Evolutionary conservation across 345 rosid species (phyloP), one percentile per base, ranked within the genome.

Genomic region (Fremontodendron californicum): DNA sequence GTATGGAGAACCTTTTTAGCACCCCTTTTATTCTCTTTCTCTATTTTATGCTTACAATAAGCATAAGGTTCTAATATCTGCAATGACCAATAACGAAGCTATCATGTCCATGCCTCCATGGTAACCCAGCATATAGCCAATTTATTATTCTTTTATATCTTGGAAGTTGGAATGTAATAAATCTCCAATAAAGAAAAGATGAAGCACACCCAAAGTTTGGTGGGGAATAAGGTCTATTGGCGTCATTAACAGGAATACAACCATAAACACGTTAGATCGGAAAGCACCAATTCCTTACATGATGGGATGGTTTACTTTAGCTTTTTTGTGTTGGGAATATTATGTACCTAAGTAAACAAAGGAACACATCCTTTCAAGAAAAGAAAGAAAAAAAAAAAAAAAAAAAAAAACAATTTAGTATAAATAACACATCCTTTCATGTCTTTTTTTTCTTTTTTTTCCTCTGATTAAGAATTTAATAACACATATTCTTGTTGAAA

Each of bases 1-100:
- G 84, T 37, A 37, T 37, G 4, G 4, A 37, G 40, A 77, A 86
- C 90, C 86, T 89, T 91, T 76, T 88, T 92, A 51, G 88, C 1
- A 78, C 97, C n/a, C n/a, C n/a, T n/a, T n/a, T n/a, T n/a, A n/a
- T n/a, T n/a, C n/a, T n/a, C n/a, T n/a, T n/a, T n/a, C n/a, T n/a
- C n/a, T n/a, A n/a, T n/a, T n/a, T n/a, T n/a, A n/a, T n/a, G n/a
- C n/a, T n/a, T n/a, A n/a, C n/a, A n/a, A n/a, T n/a, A n/a, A n/a
- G n/a, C n/a, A n/a, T n/a, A n/a, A n/a, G n/a, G n/a, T n/a, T n/a
- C n/a, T n/a, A n/a, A n/a, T n/a, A n/a, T n/a, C n/a, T n/a, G n/a
- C n/a, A n/a, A n/a, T n/a, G n/a, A n/a, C n/a, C n/a, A n/a, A n/a
- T n/a, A n/a, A n/a, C n/a, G n/a, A n/a, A n/a, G n/a, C n/a, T n/a